Evolutionary conservation across 176 grass and related monocot genomes (phyloP), one percentile per base, ranked within the genome.

Genomic region (Otatea glauca): DNA sequence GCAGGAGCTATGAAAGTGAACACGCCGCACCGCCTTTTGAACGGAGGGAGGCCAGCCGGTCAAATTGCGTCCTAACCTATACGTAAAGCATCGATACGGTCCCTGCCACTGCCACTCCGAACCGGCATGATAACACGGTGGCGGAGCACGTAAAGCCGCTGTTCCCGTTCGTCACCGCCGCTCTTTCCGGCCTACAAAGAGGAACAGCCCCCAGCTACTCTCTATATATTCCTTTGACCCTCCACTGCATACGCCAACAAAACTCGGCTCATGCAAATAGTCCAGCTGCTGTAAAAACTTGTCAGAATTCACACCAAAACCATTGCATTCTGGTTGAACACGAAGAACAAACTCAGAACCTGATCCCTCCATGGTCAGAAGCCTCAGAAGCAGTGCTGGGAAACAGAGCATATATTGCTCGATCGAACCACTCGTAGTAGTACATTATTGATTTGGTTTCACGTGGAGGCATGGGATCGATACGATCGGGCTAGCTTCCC

Each of bases 161-260:
- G 85, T 65, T 44, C 77, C 60, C 77, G 77, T 47, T 42, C 59
- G 77, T 66, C 76, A 66, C 77, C 77, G 68, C 68, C 85, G 56
- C 76, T 41, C 58, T 73, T 73, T 86, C 44, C 76, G 14, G 20
- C 9, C 45, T 12, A 50, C 20, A 63, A 53, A 74, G 42, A 9
- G 27, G 38, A 34, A 39, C 16, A 11, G 8, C n/a, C 6, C 6
- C 35, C 16, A n/a, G 11, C 58, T 0, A 75, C 27, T 3, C 17
- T 23, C 21, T 76, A 34, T n/a, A n/a, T n/a, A n/a, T 55, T 47
- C 47, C 27, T 42, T 41, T 53, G 70, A 74, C 70, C 27, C 58
- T 21, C 25, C 67, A 21, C 13, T 6, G 4, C 0, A 27, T 6
- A 6, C 64, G 1, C 20, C 3, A 13, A 17, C 27, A 64, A 25